Evolutionary conservation across 176 grass and related monocot genomes (phyloP), one percentile per base, ranked within the genome.

Genomic region (Saccharum officinarum): DNA sequence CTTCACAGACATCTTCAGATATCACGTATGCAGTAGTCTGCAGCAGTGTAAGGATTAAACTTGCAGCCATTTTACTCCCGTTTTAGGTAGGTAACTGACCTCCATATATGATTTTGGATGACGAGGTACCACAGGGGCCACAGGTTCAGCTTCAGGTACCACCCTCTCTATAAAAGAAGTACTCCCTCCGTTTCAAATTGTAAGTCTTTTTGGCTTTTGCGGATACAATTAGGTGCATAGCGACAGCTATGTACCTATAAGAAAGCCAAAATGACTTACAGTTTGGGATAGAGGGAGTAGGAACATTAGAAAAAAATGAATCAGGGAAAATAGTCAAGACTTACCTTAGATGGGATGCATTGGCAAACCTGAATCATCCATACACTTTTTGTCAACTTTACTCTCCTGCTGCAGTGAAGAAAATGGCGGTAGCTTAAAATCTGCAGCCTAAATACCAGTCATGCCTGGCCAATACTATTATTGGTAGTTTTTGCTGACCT

Each of bases 51-150:
- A 59, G 55, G 14, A 46, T 66, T 69, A 71, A 81, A 89, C 34
- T 33, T 10, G 10, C 26, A 81, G 18, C 20, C 5, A 78, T 69
- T 86, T 13, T 78, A 46, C 47, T 18, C 1, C 39, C 23, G 33
- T 72, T 33, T 46, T 68, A 86, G 7, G 5, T 60, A 80, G 67
- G 44, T 75, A 88, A 30, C 52, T 46, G 22, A 92, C 91, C 87
- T 92, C 84, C 54, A 90, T 85, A 78, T 87, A 92, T 30, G 91
- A 90, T 77, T 87, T 92, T 68, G 91, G 87, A 78, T 92, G 76
- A 28, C 9, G 81, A 42, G 87, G 86, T 42, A 83, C 44, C n/a
- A 42, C 74, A 82, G 73, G 83, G 17, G 65, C 70, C 12, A 86
- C 37, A 82, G 55, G 52, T 86, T 64, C 59, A 55, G 45, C 40